These are phyloP conservation scores for Picochlorum sp. DNA, from an alignment of 139 green algal species.

Conservation along the genomic window DNA sequence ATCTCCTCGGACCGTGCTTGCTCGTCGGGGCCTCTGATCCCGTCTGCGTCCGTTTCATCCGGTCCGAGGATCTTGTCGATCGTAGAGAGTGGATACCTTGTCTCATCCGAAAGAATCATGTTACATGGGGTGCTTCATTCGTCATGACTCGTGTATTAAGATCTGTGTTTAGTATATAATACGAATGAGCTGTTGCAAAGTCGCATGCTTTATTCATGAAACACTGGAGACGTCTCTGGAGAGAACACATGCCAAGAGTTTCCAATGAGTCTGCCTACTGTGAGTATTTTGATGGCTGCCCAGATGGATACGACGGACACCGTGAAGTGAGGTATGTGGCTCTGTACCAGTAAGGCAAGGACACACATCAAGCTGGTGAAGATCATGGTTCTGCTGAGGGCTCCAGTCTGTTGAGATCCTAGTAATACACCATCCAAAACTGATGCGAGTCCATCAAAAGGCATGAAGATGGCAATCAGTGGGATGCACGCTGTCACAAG, in stretches of 20 bases:
- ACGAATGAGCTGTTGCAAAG: neutral
- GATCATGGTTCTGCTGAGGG: conserved; percentile 22
- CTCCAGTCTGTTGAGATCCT: conserved; percentile 20
- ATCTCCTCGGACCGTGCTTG: too few relatives aligned
- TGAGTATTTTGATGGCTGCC: conserved; percentile 30
- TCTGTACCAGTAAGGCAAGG: neutral
- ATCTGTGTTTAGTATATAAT: neutral
- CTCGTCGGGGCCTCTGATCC: too few relatives aligned
- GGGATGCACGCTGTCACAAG: conserved; percentile 18
- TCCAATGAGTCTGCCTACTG: conserved; percentile 23
- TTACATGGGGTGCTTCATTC: too few relatives aligned
- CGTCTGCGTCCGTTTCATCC: too few relatives aligned
- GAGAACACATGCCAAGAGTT: conserved; percentile 24
- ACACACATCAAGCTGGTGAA: conserved; percentile 5
- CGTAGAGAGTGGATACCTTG: too few relatives aligned
- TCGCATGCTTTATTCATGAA: neutral
- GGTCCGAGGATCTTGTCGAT: too few relatives aligned
- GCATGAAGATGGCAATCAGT: conserved; percentile 31
- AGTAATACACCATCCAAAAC: conserved; percentile 36
- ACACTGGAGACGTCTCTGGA: conserved; percentile 12
- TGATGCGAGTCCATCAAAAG: conserved; percentile 24
- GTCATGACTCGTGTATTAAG: too few relatives aligned
- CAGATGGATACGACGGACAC: conserved; percentile 9
- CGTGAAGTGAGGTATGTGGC: conserved; percentile 1
- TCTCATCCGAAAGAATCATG: too few relatives aligned